phyloP scores from a whole-genome alignment of 345 rosid species.

The Boechera retrofracta region DNA sequence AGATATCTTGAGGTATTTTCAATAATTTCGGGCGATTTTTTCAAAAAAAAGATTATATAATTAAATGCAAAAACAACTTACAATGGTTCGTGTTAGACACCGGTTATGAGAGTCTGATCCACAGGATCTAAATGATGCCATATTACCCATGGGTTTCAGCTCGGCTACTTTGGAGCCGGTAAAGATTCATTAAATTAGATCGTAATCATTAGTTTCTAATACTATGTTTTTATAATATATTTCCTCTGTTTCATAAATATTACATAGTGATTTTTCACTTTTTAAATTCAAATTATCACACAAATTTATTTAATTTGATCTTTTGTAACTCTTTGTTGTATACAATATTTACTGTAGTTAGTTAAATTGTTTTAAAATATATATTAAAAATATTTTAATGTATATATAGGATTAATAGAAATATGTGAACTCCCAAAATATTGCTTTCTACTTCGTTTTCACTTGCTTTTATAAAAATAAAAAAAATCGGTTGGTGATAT shows the following conservation, averaged over 20 bases:
- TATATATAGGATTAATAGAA: not conserved
- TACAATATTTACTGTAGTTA: no score
- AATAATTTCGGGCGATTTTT: not conserved
- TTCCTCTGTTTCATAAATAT: no score
- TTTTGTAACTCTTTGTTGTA: no score
- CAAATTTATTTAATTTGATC: no score
- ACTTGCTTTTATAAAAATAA: not conserved
- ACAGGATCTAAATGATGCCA: not conserved
- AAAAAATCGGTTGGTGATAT: no score
- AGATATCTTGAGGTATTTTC: constrained; percentile 28
- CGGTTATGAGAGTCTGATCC: constrained; percentile 12
- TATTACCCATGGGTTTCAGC: constrained; percentile 2
- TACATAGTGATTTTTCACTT: no score
- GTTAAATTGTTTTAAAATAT: no score
- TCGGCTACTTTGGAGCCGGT: constrained; percentile 36
- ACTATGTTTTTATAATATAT: no score
- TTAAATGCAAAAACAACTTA: not conserved
- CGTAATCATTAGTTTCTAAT: not conserved
- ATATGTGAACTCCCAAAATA: no score
- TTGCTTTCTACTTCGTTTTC: not conserved
- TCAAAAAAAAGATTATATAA: not conserved
- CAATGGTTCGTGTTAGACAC: not conserved
- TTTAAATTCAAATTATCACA: no score
- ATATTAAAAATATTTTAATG: no score
- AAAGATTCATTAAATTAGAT: not conserved